Evolutionary conservation across 768 basidiomycete species (phyloP), one percentile per base, ranked within the genome.

Genomic region (Vararia minispora): DNA sequence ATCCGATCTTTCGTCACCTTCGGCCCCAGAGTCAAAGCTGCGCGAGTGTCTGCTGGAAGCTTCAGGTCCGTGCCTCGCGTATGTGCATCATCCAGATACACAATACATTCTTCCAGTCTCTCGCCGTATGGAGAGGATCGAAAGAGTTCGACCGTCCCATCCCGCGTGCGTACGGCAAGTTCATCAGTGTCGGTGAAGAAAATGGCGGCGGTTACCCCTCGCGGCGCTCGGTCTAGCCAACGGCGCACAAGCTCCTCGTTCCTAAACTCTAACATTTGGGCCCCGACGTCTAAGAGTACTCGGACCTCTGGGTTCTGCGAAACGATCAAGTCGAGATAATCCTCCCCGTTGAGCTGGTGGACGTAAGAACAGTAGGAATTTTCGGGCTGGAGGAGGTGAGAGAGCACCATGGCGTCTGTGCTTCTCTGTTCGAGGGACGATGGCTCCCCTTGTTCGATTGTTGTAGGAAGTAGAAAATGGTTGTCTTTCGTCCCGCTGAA

Each of bases 401-500:
- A 43, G 29, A 69, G 53, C 7, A 70, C 65, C 18, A 58, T 58
- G 0, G 74, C 74, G 32, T 72, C 74, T 2, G 72, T 75, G 21
- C 60, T 54, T 4, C 54, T 46, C 37, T 72, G 68, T 17, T 50
- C 58, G 1, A 52, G 49, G 0, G n/a, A 28, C 28, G 11, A 11
- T 14, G 60, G 60, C 37, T 69, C 65, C 7, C 44, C 33, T 35
- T 68, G 67, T 2, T 42, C 35, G 10, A 66, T 60, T 2, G 61
- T 52, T 0, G 53, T 42, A 0, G 65, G 65, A 9, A 66, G 37
- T 9, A 60, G 45, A 44, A 55, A 47, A 11, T 53, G 57, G 21
- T 62, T 61, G 41, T 74, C 73, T 34, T 74, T 75, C 1, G 73
- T 75, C 7, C 72, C 73, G 35, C 70, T 74, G 44, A 75, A 75